A percentile compares a stretch with the other conserved stretches of the same genome.
Evolutionary conservation across 345 rosid species (phyloP).

Genomic region (Clarkia xantiana): DNA sequence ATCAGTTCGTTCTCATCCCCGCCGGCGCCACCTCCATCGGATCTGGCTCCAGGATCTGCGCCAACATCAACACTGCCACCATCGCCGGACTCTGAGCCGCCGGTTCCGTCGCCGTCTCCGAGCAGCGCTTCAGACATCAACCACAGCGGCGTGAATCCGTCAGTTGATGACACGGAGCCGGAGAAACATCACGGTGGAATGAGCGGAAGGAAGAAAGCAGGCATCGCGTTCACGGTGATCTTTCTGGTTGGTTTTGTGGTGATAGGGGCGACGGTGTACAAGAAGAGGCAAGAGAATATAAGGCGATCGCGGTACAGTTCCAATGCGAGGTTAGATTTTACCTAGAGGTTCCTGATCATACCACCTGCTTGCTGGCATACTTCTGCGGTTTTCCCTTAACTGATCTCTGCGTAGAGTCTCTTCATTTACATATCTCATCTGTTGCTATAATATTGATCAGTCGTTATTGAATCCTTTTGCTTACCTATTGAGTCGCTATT

Average conservation of each 20-base stretch:
- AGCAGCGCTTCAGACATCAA: conserved; percentile 15
- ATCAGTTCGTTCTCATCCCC: background rate
- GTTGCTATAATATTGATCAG: too few relatives aligned
- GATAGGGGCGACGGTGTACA: conserved; percentile 35
- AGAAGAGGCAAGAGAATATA: conserved; percentile 56
- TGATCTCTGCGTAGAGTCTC: background rate
- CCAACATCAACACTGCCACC: conserved; percentile 12
- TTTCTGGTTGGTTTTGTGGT: conserved; percentile 35
- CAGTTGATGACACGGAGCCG: conserved; percentile 11
- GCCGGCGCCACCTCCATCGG: conserved; percentile 15
- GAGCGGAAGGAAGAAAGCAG: conserved; percentile 49
- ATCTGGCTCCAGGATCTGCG: conserved; percentile 13
- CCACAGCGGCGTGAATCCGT: conserved; percentile 12
- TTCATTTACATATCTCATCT: too few relatives aligned
- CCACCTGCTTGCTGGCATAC: rapidly evolving
- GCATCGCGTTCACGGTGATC: conserved; percentile 36
- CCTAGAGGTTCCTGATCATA: conserved; percentile 12
- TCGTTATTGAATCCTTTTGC: too few relatives aligned
- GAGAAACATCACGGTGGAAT: conserved; percentile 15
- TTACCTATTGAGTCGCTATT: too few relatives aligned
- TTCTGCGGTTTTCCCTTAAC: background rate
- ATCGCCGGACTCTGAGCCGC: conserved; percentile 8
- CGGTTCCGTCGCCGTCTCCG: conserved; percentile 24
- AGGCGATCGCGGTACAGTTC: conserved; percentile 36
- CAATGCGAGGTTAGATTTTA: conserved; percentile 43